Percentiles rank a stretch among this genome's conserved stretches.
These are phyloP conservation scores for Henckelia pumila DNA, from an alignment of 257 asterid genomes.

Conservation along the genomic window DNA sequence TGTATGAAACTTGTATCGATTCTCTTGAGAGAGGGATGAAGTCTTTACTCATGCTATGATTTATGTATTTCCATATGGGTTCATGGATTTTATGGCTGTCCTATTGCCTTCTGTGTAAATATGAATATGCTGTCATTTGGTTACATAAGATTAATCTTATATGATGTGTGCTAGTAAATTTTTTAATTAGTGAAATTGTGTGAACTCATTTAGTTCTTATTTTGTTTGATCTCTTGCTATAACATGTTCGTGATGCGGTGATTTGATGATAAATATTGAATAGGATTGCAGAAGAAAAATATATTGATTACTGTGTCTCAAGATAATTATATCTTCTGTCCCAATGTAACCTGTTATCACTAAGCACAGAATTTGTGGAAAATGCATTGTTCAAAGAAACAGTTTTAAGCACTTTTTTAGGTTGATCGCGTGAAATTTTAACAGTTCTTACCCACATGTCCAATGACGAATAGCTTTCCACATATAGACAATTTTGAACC, in stretches of 20 bases:
- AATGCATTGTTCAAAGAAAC: not conserved
- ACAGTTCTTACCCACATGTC: conserved; percentile 6
- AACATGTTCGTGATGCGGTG: not conserved
- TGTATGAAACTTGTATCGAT: conserved; percentile 9
- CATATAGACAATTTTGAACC: not conserved
- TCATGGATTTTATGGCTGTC: too few species aligned
- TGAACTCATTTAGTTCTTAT: not conserved
- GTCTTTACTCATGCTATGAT: not conserved
- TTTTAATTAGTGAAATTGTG: not conserved
- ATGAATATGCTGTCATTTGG: not conserved
- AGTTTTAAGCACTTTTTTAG: not conserved
- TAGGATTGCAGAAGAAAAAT: not conserved
- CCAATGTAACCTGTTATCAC: not conserved
- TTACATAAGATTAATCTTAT: not conserved
- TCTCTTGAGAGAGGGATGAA: conserved; percentile 10
- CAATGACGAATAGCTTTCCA: not conserved
- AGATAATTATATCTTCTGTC: not conserved
- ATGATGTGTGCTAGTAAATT: not conserved
- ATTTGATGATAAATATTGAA: not conserved
- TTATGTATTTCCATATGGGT: not conserved
- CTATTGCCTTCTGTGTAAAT: not conserved
- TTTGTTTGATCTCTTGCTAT: not conserved
- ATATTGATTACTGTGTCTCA: not conserved
- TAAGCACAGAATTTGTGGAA: not conserved
- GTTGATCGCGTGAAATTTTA: not conserved